Evolutionary conservation across 768 basidiomycete species (phyloP), one percentile per base, ranked within the genome.

Genomic region (Russula sp.): DNA sequence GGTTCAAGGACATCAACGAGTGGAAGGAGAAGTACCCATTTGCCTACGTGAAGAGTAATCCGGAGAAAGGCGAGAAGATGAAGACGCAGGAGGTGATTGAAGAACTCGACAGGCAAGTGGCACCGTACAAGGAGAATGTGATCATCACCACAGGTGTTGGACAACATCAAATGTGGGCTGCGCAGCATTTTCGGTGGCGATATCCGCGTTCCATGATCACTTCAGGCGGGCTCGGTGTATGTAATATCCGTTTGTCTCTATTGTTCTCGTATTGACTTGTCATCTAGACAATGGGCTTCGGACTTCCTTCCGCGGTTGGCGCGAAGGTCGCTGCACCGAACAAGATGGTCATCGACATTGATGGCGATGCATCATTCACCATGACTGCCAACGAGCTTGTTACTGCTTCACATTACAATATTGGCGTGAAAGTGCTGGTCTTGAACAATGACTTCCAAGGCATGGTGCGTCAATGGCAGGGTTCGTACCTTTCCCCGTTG

Each of bases 151-250:
- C 97, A 16, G 97, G 97, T 69, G 97, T 99, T 27, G 97, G 97
- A 9, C 97, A 99, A 74, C 97, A 98, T 77, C 96, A 99, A 76
- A 98, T 98, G 97, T 98, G 94, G 94, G 96, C 96, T 2, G 92
- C 91, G 47, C 97, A 99, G 74, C 81, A 88, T 73, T 98, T 84
- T 76, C 81, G 95, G 63, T 99, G 94, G 95, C 89, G 77, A 64
- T 77, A 88, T 54, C 97, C 97, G 0, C 81, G 87, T 45, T 82
- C 91, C 48, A 82, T 98, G 88, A 86, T 96, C 59, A 92, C 94
- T 13, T 94, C 91, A 42, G 96, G 96, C 67, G 96, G 96, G 66
- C 83, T 98, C 22, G 96, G 96, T 6, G 92, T 94, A 75, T 68
- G 90, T 83, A 3, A 20, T 44, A 3, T 32, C 20, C 1, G 7